phyloP scores from a whole-genome alignment of 192 early-diverging fungal genomes.

The Linnemannia hyalina region DNA sequence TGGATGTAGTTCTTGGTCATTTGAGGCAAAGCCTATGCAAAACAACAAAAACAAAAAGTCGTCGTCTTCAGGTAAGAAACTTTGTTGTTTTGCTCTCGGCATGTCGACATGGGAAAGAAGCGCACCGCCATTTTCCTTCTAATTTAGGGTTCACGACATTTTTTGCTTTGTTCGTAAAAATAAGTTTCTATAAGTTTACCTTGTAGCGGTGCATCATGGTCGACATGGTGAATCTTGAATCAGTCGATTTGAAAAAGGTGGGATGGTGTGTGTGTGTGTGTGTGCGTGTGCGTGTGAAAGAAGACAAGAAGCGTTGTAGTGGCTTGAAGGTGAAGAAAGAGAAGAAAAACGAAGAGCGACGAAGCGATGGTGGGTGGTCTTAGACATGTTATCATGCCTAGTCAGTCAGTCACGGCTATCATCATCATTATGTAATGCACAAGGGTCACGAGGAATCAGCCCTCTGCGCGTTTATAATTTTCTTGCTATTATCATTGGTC shows the following conservation, averaged over 20 bases:
- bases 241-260: not conserved
- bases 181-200: not conserved
- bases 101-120: too few relatives aligned
- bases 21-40: slow-evolving; percentile 18
- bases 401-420: not conserved
- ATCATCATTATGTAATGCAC: not conserved
- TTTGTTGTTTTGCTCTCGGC: not conserved
- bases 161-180: not conserved
- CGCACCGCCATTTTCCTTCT: too few relatives aligned
- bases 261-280: too few relatives aligned
- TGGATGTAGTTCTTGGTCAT: slow-evolving; percentile 25
- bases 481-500: not conserved
- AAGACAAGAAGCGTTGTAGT: not conserved
- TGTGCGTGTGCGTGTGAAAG: not conserved
- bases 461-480: not conserved
- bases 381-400: not conserved
- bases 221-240: not conserved
- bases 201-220: not conserved
- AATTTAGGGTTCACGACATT: not conserved
- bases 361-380: not conserved
- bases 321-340: not conserved
- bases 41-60: not conserved
- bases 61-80: not conserved
- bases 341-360: not conserved
- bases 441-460: not conserved